phyloP scores from a whole-genome alignment of 257 asterid genomes.

The Solanum paucissectum region DNA sequence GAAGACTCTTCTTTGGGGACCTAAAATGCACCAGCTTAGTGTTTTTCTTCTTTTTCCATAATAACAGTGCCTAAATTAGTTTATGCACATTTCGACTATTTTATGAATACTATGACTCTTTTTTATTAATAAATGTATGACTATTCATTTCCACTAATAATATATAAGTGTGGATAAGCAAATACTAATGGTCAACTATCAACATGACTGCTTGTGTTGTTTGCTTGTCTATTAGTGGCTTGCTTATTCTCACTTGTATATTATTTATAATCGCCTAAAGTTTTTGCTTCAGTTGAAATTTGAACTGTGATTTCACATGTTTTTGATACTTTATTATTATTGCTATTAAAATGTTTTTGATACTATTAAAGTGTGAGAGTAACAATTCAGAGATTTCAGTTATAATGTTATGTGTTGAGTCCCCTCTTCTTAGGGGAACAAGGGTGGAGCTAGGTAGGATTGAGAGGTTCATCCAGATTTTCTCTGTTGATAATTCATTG shows the following conservation, averaged over 20 bases:
- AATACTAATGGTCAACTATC: no score
- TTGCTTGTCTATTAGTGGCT: no score
- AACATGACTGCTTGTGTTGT: no score
- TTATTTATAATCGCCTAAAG: no score
- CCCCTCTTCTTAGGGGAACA: neutral
- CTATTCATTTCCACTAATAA: no score
- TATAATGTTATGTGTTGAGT: neutral
- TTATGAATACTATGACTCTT: neutral
- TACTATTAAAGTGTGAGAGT: neutral
- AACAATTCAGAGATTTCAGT: neutral
- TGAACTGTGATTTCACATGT: neutral
- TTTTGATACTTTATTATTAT: neutral
- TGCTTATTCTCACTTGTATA: no score
- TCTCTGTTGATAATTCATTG: neutral
- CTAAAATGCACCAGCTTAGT: neutral
- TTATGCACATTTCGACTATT: neutral
- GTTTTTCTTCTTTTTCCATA: neutral
- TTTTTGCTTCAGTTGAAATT: neutral
- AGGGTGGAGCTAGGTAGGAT: no score
- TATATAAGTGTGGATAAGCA: neutral
- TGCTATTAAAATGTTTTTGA: neutral
- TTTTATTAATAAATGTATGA: neutral
- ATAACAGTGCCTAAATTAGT: neutral
- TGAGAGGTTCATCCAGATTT: accelerated
- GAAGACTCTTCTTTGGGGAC: neutral